Evolutionary conservation across 2,329 filamentous ascomycete species (phyloP).

Genomic region (Curvularia spicifera): DNA sequence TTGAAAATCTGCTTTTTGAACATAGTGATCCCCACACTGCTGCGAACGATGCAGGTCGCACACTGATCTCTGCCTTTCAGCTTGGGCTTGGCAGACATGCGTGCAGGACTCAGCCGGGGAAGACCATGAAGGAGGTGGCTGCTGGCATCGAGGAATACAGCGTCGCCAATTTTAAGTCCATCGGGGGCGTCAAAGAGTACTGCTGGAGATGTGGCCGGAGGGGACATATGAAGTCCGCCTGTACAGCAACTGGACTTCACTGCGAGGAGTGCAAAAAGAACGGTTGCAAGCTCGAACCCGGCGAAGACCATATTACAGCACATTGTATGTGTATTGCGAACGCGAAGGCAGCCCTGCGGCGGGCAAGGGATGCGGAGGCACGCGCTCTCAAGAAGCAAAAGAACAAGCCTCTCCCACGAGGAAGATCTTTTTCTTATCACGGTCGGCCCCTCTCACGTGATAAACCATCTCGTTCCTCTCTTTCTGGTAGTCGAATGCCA

Average conservation of each 20-base stretch:
- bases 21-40: slow-evolving; percentile 32
- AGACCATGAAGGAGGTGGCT: slow-evolving; percentile 13
- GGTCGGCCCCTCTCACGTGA: not conserved
- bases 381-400: not conserved
- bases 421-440: not conserved
- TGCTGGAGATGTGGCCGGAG: slow-evolving; percentile 19
- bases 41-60: slow-evolving; percentile 30
- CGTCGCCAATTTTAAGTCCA: slow-evolving; percentile 9
- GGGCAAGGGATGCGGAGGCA: not conserved
- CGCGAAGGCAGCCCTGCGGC: not conserved
- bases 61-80: slow-evolving; percentile 32
- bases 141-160: slow-evolving; percentile 14
- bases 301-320: slow-evolving; percentile 12
- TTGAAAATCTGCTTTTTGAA: slow-evolving; percentile 17
- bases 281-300: not conserved
- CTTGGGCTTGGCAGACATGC: slow-evolving; percentile 14
- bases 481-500: not conserved
- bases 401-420: not conserved
- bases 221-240: slow-evolving; percentile 14
- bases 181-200: slow-evolving; percentile 17
- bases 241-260: slow-evolving; percentile 6
- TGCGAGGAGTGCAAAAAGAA: slow-evolving; percentile 16
- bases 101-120: not conserved
- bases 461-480: not conserved
- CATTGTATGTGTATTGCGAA: slow-evolving; percentile 14